Percentiles rank a stretch among this genome's conserved stretches.
Evolutionary conservation across 2,329 filamentous ascomycete genomes (phyloP).

Genomic region (Scytalidium sp.): DNA sequence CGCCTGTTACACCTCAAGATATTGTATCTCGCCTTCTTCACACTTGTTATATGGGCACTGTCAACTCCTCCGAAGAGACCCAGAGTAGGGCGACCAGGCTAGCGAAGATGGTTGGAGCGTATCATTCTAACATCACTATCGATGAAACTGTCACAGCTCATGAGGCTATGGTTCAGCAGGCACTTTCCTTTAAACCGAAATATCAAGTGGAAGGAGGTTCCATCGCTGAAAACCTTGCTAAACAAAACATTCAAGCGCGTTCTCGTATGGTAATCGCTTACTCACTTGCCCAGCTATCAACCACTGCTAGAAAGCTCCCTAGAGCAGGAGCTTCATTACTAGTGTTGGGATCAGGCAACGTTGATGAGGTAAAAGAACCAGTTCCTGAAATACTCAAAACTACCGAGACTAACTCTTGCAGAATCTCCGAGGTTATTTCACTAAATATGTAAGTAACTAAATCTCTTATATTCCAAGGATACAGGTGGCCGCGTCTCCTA

Average conservation of each 20-base stretch:
- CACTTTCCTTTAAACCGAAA: slow-evolving; percentile 57
- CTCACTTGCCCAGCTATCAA: slow-evolving; percentile 53
- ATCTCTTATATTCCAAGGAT: too few relatives aligned
- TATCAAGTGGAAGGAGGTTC: slow-evolving; percentile 59
- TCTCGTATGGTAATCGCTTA: slow-evolving; percentile 65
- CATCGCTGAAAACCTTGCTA: slow-evolving; percentile 44
- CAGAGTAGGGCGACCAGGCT: slow-evolving; percentile 63
- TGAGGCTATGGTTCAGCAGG: slow-evolving; percentile 54
- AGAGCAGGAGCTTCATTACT: slow-evolving; percentile 44
- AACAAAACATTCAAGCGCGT: slow-evolving; percentile 64
- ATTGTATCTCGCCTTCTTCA: slow-evolving; percentile 57
- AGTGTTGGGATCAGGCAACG: slow-evolving; percentile 66
- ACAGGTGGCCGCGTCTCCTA: too few relatives aligned
- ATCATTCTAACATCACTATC: slow-evolving; percentile 73
- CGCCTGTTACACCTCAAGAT: slow-evolving; percentile 43
- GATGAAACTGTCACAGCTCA: slow-evolving; percentile 63
- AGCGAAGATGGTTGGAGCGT: slow-evolving; percentile 59
- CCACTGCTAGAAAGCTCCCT: slow-evolving; percentile 60
- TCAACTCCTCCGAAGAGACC: slow-evolving; percentile 46
- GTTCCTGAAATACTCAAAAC: too few relatives aligned
- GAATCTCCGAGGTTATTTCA: slow-evolving; percentile 52
- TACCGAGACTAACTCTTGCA: too few relatives aligned
- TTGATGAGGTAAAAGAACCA: too few relatives aligned
- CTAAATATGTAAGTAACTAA: slow-evolving; percentile 63
- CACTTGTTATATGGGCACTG: slow-evolving; percentile 70